Evolutionary conservation across 2,329 filamentous ascomycete genomes (phyloP).

Genomic region (Aspergillus sp.): DNA sequence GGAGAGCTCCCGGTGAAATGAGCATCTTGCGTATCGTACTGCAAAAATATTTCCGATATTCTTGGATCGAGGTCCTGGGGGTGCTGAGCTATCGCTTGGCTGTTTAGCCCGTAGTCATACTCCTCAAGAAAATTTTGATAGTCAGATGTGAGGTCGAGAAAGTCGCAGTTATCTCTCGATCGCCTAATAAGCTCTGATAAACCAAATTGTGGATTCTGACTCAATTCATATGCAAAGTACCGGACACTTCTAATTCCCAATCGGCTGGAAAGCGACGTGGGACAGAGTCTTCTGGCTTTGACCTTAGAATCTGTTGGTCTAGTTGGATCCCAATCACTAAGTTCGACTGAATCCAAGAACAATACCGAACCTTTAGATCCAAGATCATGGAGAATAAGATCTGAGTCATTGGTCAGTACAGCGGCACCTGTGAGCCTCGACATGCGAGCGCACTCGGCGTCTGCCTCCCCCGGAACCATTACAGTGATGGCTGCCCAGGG

Average conservation of each 20-base stretch:
- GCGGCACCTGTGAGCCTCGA: constrained; percentile 52
- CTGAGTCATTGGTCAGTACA: constrained; percentile 76
- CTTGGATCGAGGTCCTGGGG: constrained; percentile 40
- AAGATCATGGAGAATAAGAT: constrained; percentile 70
- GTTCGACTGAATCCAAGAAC: constrained; percentile 60
- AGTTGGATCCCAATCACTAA: constrained; percentile 10
- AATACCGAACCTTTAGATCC: constrained; percentile 56
- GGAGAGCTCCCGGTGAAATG: constrained; percentile 15
- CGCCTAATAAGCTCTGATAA: constrained; percentile 27
- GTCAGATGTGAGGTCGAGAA: constrained; percentile 8
- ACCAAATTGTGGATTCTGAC: constrained; percentile 19
- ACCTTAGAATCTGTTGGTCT: constrained; percentile 15
- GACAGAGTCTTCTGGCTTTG: constrained; percentile 33
- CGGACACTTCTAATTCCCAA: constrained; percentile 29
- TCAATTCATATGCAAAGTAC: constrained; percentile 37
- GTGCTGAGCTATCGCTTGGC: neutral
- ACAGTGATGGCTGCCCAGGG: constrained; percentile 36
- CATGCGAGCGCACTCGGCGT: constrained; percentile 66
- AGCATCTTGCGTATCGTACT: constrained; percentile 27
- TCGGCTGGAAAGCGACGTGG: constrained; percentile 23
- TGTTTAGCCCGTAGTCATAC: constrained; percentile 20
- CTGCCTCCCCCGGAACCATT: constrained; percentile 78
- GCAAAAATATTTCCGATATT: constrained; percentile 45
- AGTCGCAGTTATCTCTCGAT: constrained; percentile 17
- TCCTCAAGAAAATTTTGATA: constrained; percentile 31